phyloP scores from a whole-genome alignment of 805 yeast genomes.

The Kurtzmaniella cleridarum region DNA sequence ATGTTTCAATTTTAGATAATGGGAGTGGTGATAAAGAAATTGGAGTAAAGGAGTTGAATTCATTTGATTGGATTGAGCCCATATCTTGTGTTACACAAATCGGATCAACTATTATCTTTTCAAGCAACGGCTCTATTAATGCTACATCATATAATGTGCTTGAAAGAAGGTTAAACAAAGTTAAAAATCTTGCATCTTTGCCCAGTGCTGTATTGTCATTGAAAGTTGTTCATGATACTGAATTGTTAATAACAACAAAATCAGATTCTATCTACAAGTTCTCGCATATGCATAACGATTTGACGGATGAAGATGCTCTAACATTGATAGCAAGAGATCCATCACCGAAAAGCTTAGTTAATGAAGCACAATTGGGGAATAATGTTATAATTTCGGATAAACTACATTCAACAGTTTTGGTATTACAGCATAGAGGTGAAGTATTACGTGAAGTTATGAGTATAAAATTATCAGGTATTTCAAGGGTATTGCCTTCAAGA shows the following conservation, averaged over 20 bases:
- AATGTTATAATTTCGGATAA: slow-evolving; percentile 31
- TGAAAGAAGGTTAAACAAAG: slow-evolving; percentile 27
- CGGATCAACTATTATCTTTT: slow-evolving; percentile 26
- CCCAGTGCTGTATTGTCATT: slow-evolving; percentile 27
- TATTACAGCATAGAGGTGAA: slow-evolving; percentile 14
- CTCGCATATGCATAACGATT: slow-evolving; percentile 7
- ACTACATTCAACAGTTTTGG: slow-evolving; percentile 25
- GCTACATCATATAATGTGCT: slow-evolving; percentile 29
- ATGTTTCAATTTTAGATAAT: slow-evolving; percentile 12
- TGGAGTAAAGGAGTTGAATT: slow-evolving; percentile 24
- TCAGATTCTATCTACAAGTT: slow-evolving; percentile 32
- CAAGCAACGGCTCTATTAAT: slow-evolving; percentile 24
- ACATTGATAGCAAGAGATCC: slow-evolving; percentile 24
- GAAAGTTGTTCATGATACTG: slow-evolving; percentile 10
- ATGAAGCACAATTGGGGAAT: slow-evolving; percentile 18
- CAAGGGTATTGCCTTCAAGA: slow-evolving; percentile 24
- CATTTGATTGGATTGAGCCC: slow-evolving; percentile 27
- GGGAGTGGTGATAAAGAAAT: slow-evolving; percentile 11
- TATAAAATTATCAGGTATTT: slow-evolving; percentile 22
- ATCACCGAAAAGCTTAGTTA: slow-evolving; percentile 26
- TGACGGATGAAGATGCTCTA: slow-evolving; percentile 6
- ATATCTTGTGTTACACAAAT: slow-evolving; percentile 30
- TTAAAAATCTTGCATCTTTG: slow-evolving; percentile 16
- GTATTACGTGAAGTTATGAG: slow-evolving; percentile 7
- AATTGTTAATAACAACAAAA: slow-evolving; percentile 23